Base-by-base conservation (phyloP, 805 yeast species). In the Myxozyma vanderwaltii region DNA sequence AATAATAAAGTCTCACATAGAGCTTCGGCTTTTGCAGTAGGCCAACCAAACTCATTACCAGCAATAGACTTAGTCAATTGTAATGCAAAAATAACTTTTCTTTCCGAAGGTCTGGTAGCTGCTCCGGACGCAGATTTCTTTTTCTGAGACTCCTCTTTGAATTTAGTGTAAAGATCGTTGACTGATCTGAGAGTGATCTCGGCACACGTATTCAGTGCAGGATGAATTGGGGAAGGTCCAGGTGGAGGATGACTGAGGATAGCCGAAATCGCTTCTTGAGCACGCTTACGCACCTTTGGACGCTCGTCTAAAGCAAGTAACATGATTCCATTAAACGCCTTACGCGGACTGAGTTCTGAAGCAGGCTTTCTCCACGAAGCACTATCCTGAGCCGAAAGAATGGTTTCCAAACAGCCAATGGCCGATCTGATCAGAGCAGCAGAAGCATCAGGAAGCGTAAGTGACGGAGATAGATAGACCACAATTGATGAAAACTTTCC, bases 211-310 rank as follows among this genome's bases (percentile, higher is more conserved):
- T 77, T 71, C n/a, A 91, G 79, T 6, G 89, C 96, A 40, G 89
- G 86, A 71, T 92, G 97, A 41, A 83, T 86, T 4, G 85, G 80
- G 13, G 85, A 79, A 7, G 96, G 92, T 10, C 91, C 88, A 10
- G 96, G 95, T 8, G 85, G 84, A 2, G 88, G 86, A 62, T 81
- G 81, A 1, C 75, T 65, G 61, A 94, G 76, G 31, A 94, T 76
- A 2, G 77, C 80, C 50, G 79, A 75, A n/a, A 94, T 80, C 1
- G 97, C 88, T 58, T 94, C 99, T 68, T 86, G 87, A 1, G 98
- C 96, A 77, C 97, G 86, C 81, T 88, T 89, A 72, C 99, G 84
- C 12, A 94, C 96, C 69, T 94, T 94, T 38, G 99, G 99, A 71
- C 98, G 83, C 47, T 88, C 86, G 73, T 94, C 63, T 44, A 89